These are phyloP conservation scores for Colletotrichum sp. DNA, from an alignment of 2,329 filamentous ascomycete genomes.

Conservation along the genomic window DNA sequence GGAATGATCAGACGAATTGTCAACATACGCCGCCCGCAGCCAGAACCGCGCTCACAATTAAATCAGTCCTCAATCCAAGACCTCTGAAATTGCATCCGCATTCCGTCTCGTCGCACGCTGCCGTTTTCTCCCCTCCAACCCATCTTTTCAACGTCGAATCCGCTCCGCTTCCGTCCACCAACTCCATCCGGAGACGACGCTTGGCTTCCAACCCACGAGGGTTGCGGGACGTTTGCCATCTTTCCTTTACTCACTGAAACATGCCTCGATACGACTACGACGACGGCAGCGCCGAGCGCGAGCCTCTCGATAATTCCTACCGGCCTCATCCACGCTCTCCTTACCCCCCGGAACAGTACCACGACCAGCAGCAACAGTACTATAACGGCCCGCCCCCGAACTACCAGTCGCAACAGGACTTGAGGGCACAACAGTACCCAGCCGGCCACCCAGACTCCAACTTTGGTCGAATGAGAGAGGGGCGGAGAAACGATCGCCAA, in stretches of 20 bases:
- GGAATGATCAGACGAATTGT: conserved; percentile 1
- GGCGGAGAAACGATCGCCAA: conserved; percentile 37
- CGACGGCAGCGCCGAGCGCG: conserved; percentile 18
- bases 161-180: neutral
- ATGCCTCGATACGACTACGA: conserved; percentile 26
- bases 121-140: neutral
- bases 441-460: conserved; percentile 42
- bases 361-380: conserved; percentile 15
- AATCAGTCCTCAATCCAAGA: conserved; percentile 11
- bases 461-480: conserved; percentile 37
- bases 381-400: conserved; percentile 5
- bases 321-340: conserved; percentile 16
- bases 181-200: neutral
- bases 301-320: conserved; percentile 23
- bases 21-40: neutral
- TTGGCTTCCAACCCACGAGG: conserved; percentile 14
- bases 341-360: conserved; percentile 13
- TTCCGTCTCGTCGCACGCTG: neutral
- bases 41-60: conserved; percentile 10
- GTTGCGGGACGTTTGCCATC: neutral
- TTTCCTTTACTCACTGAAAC: conserved; percentile 20
- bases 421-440: conserved; percentile 12
- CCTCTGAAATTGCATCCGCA: conserved; percentile 5
- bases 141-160: neutral
- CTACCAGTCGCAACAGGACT: neutral